Evolutionary conservation across 768 basidiomycete genomes (phyloP).

Genomic region (Rhizopogon rudus): DNA sequence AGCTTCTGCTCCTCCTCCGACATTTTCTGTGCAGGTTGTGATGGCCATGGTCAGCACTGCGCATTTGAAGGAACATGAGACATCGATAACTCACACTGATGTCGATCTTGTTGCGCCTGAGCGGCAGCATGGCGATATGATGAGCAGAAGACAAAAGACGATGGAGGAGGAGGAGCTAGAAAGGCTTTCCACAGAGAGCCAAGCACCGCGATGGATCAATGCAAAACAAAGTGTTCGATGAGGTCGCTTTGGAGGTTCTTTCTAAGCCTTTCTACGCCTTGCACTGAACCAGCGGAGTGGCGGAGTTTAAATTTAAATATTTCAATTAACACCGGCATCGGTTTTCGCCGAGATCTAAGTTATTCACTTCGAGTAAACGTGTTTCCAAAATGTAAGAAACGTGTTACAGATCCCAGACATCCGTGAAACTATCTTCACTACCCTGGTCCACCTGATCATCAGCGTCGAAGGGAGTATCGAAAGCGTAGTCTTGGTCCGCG

Average conservation of each 20-base stretch:
- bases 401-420: conserved; percentile 9
- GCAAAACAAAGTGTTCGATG: neutral
- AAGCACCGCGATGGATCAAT: neutral
- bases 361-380: conserved; percentile 9
- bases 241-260: conserved; percentile 3
- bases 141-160: conserved; percentile 8
- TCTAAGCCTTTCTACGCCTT: conserved; percentile 1
- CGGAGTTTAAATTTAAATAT: conserved; percentile 18
- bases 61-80: conserved; percentile 1
- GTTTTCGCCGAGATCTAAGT: conserved; percentile 7
- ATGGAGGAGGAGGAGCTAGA: conserved; percentile 22
- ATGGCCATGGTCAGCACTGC: conserved; percentile 15
- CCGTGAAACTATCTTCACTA: conserved; percentile 1
- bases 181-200: conserved; percentile 9
- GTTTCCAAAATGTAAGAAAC: conserved; percentile 1
- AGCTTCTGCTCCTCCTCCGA: conserved; percentile 90
- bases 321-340: conserved; percentile 5
- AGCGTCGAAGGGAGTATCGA: neutral
- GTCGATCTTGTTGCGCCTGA: conserved; percentile 89
- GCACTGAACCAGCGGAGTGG: conserved; percentile 21
- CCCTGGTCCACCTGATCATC: neutral
- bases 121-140: conserved; percentile 56
- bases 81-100: conserved; percentile 63
- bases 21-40: conserved; percentile 50
- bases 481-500: conserved; percentile 1